Base-by-base conservation (phyloP, 2,329 filamentous ascomycete species). In the Claviceps fusiformis region DNA sequence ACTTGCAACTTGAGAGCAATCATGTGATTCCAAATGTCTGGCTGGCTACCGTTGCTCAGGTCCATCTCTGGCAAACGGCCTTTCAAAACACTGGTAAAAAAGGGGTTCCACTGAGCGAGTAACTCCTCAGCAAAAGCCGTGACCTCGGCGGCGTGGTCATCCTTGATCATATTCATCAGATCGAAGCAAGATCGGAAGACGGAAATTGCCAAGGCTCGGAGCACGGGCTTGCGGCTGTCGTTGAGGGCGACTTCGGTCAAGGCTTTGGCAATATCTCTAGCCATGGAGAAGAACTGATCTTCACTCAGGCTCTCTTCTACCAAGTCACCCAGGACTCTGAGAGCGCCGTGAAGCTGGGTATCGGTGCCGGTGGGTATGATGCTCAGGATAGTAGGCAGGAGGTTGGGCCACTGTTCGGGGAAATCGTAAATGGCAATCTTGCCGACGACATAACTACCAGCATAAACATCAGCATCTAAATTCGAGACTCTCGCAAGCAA, bases 351-450 rank as follows among this genome's bases (percentile, higher is more conserved):
- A 52, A 96, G 75, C 67, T 95, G 90, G 50, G 77, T 74, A 63
- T 95, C 89, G 59, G 77, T 83, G 58, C 88, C 89, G 54, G 76
- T 80, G 54, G 86, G 81, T 64, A 97, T 87, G 52, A 91, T 78
- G 47, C 81, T 80, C 58, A 98, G 80, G 46, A 97, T 77, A 39
- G 83, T 81, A 27, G 89, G 88, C 35, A 98, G 81, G 47, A 98
- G 81, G 61, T 82, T 81, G n/a, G 91, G 89, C 93, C 93, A 98
- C 64, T 91, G 81, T 57, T 96, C 89, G 54, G 93, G 93, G 67
- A 95, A 97, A 73, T 98, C 93, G 64, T 85, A 82, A 59, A 84
- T 86, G 55, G 93, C 93, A 62, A 98, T 95, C 73, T 95, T 97
- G 75, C 90, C 92, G 59, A 96, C 89, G 5, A 86, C 80, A 62